Base-by-base conservation (phyloP, 2,329 filamentous ascomycete species). In the Diaporthe citri region DNA sequence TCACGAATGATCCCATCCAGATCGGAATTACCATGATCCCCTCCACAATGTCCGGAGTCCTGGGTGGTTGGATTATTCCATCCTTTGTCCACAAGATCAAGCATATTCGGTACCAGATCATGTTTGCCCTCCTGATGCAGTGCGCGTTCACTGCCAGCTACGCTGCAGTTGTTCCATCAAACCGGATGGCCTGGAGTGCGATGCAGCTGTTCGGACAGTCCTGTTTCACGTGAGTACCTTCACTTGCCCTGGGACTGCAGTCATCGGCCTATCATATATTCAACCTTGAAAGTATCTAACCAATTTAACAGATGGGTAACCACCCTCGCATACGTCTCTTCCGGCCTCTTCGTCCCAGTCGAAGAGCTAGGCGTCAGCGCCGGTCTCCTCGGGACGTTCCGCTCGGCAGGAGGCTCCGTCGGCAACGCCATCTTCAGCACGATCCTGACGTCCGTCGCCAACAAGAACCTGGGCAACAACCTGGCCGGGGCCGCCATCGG, bases 361-460 rank as follows among this genome's bases (percentile, higher is more conserved):
- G 77, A 80, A 39, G 79, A 82, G 59, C 77, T 83, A 4, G 81
- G 81, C 36, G 77, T 81, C 15, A 79, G 81, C 22, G 78, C 80
- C 56, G 82, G 82, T 10, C 72, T 82, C 22, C 75, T 82, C 17
- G 82, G 82, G 3, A 81, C 81, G 0, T 82, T 82, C 76, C 78
- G 82, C 46, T 80, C 78, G 25, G 79, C 75, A 13, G 82, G 82
- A 34, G 81, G 81, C 22, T 80, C 81, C 12, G 80, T 84, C 22
- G 82, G 82, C 28, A 83, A 81, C 51, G 82, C 83, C 34, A 79
- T 84, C 70, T 84, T 83, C 78, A 79, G 79, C 22, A 81, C 81
- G 10, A 81, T 84, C 71, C 73, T 81, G 60, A 82, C 77, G 46
- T 79, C 78, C n/a, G 77, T 79, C 22, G 76, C 80, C 43, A 80